Conservation (phyloP, 2,329 filamentous ascomycete species). For the Monilinia vaccinii-corymbosi region DNA sequence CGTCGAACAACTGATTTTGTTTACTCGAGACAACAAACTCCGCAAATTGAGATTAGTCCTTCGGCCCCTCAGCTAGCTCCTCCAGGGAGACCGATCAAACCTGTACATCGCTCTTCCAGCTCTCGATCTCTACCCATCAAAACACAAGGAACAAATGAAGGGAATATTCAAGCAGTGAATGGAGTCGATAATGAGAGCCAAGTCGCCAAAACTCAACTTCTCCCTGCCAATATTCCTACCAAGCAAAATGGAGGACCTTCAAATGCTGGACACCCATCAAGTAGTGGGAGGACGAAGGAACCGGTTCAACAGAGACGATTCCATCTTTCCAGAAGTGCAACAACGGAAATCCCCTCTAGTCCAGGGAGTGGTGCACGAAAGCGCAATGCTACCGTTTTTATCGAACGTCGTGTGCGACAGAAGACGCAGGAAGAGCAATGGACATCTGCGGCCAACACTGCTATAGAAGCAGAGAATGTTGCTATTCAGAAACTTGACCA, state of each 20-base stretch:
- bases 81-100: constrained; percentile 18
- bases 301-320: constrained; percentile 39
- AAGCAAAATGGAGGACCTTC: neutral
- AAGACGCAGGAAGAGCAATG: constrained; percentile 4
- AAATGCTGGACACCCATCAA: neutral
- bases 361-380: constrained; percentile 10
- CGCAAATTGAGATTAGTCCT: neutral
- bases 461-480: neutral
- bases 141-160: neutral
- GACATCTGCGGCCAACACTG: neutral
- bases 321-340: constrained; percentile 43
- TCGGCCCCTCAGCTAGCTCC: constrained; percentile 5
- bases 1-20: constrained; percentile 22
- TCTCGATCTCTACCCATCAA: constrained; percentile 7
- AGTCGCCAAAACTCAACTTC: neutral
- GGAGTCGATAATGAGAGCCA: neutral
- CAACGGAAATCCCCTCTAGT: neutral
- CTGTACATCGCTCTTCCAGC: constrained; percentile 14
- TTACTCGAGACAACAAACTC: constrained; percentile 23
- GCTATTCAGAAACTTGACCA: constrained; percentile 1
- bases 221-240: neutral
- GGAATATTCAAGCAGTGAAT: neutral
- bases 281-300: neutral
- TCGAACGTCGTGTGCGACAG: constrained; percentile 40
- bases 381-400: constrained; percentile 41